Evolutionary conservation across 129 eudicot species (phyloP).

Genomic region (Deinandra increscens): DNA sequence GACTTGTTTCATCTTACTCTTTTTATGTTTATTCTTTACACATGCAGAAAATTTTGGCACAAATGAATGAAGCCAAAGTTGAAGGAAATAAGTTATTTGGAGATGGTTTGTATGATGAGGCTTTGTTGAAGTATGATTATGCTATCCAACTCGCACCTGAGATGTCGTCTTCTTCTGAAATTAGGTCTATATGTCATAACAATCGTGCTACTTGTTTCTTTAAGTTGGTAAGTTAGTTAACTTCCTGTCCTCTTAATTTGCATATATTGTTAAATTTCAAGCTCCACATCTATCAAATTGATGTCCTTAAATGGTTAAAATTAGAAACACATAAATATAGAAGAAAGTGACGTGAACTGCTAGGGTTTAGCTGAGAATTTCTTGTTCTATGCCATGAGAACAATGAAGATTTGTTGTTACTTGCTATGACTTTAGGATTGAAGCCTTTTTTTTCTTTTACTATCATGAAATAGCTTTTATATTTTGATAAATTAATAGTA

Average conservation of each 20-base stretch:
- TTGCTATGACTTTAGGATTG: not conserved
- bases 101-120: slow-evolving; percentile 74
- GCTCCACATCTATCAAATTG: not conserved
- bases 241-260: not conserved
- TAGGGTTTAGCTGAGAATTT: not conserved
- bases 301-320: not conserved
- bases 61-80: slow-evolving; percentile 69
- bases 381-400: not conserved
- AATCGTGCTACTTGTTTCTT: slow-evolving; percentile 69
- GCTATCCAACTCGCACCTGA: slow-evolving; percentile 64
- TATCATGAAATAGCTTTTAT: not conserved
- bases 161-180: slow-evolving; percentile 48
- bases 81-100: slow-evolving; percentile 80
- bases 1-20: not conserved
- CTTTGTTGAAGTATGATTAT: slow-evolving; percentile 66
- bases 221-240: slow-evolving; percentile 48
- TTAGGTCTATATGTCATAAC: slow-evolving; percentile 69
- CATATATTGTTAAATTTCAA: not conserved
- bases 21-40: slow-evolving; percentile 15
- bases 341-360: not conserved
- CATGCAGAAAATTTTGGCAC: slow-evolving; percentile 64
- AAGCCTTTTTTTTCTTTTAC: not conserved
- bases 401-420: not conserved
- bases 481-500: not conserved
- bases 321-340: not conserved